Evolutionary conservation across 2,329 filamentous ascomycete species (phyloP), one percentile per base, ranked within the genome.

Genomic region (Pestalotiopsis sp.): DNA sequence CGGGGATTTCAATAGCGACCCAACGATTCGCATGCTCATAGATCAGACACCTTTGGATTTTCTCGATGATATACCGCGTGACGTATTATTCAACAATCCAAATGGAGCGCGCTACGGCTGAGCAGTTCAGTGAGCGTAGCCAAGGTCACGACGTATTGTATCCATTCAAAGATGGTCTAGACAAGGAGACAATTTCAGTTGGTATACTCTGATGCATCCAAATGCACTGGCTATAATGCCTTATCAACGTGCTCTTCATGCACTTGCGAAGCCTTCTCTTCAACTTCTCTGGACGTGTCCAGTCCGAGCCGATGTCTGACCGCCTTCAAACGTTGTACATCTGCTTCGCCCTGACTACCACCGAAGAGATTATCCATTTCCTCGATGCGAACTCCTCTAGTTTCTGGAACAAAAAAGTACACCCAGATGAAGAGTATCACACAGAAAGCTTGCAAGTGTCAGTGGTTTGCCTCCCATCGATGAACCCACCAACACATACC

Each of bases 401-500:
- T 61, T n/a, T 61, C 57, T n/a, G 57, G 57, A n/a, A 61, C 57
- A n/a, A 61, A 61, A 23, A 61, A 36, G 17, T 61, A 61, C 13
- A 61, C 57, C 57, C 57, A 61, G 20, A 61, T 23, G 12, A 61
- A 61, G 6, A 61, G 57, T 13, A 61, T 61, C 45, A 52, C 45
- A 20, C 45, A 52, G 45, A 23, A 52, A 52, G 45, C 45, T 52
- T 52, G 4, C 45, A 2, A 23, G 45, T 6, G 9, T 52, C 20
- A 52, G n/a, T 52, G 20, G 3, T 9, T 9, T 52, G 45, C 45
- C 17, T 0, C 82, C 82, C 9, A 87, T 72, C 1, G 85, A 72
- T 70, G 84, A 87, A 71, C 87, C 87, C 3, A 82, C 17, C 20
- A 7, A 49, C 7, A 49, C 41, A 52, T 52, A 52, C 45, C 45